Evolutionary conservation across 306 rosid genomes (phyloP), one percentile per base, ranked within the genome.

Genomic region (Malus fusca): DNA sequence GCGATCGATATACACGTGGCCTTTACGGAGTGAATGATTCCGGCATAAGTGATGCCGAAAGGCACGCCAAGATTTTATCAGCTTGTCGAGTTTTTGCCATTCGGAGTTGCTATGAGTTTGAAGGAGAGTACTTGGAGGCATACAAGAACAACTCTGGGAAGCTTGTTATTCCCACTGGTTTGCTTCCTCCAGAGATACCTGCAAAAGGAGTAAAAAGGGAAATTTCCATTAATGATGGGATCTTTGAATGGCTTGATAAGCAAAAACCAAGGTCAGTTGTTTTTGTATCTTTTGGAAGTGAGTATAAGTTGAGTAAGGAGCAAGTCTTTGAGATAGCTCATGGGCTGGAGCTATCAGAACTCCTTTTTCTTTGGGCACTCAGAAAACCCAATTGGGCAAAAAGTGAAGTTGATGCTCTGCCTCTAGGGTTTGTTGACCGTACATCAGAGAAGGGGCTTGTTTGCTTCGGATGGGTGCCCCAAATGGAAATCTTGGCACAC

Each of bases 311-410:
- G 23, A 82, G 68, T 13, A 83, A 68, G 12, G 82, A 83, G 4
- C 81, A 83, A 68, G 67, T 83, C 22, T 66, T 68, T 62, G 83
- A 83, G 80, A 84, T 89, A 55, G 93, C 91, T 30, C 66, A 52
- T 66, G 91, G 89, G 42, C n/a, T 89, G 2, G 88, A 87, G 76
- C 77, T 74, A 11, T 87, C 88, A 13, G 44, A 73, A 42, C 40
- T 89, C 62, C 81, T 88, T 2, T 89, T 89, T 52, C 33, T 86
- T 2, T 86, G 89, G 90, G 67, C 85, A 61, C 75, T 84, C 85
- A 79, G 68, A 46, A 46, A 46, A 14, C 53, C 53, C 1, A 52
- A 4, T 4, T 80, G 87, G 87, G 78, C 82, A 28, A 11, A 2
- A 0, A 69, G 10, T 67, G 86, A 83, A 4, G 17, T 33, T 2